These are phyloP conservation scores for Eugenia klotzschiana DNA, from an alignment of 441 rosid genomes.

Conservation along the genomic window DNA sequence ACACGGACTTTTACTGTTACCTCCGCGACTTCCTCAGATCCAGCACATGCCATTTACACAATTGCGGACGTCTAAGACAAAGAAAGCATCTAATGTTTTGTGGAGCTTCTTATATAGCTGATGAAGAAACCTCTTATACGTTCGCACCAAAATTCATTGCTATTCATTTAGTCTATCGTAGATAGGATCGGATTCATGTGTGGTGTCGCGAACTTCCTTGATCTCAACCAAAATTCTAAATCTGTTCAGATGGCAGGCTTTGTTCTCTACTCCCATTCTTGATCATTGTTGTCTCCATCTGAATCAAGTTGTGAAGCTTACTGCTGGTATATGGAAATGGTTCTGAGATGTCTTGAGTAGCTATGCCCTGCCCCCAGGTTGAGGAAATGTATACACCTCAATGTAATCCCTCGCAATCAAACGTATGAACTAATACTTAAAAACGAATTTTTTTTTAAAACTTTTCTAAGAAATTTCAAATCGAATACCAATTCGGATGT, in stretches of 20 bases:
- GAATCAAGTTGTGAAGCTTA: neutral
- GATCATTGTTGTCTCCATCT: neutral
- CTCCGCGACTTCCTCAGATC: neutral
- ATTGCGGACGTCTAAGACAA: neutral
- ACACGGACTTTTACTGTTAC: neutral
- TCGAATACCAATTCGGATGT: neutral
- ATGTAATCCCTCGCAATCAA: neutral
- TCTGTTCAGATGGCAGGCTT: neutral
- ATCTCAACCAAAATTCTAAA: neutral
- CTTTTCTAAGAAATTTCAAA: neutral
- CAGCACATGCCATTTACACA: neutral
- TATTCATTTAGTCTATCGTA: neutral
- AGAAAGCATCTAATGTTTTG: neutral
- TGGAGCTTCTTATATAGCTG: neutral
- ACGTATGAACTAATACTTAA: neutral
- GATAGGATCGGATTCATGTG: neutral
- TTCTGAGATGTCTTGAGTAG: neutral
- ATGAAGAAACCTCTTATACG: neutral
- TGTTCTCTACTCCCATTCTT: neutral
- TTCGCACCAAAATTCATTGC: neutral
- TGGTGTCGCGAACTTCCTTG: neutral
- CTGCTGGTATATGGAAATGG: neutral
- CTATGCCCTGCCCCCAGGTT: neutral
- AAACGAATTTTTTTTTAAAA: neutral
- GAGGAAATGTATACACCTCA: neutral